Base-by-base conservation (phyloP, 2,329 filamentous ascomycete species). In the Calonectria henricotiae region DNA sequence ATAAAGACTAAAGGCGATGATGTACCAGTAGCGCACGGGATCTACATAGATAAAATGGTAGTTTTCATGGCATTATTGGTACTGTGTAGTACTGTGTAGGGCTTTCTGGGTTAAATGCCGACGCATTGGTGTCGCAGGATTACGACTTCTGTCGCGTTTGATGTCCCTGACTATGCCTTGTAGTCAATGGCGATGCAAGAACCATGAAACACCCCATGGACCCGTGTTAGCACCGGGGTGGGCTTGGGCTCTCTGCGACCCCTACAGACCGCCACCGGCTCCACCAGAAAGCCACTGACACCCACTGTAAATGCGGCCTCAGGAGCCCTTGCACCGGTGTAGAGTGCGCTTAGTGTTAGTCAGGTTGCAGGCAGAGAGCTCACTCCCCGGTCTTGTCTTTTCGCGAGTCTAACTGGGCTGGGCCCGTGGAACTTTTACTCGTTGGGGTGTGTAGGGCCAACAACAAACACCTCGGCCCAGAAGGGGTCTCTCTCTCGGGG, bases 251-350 rank as follows among this genome's bases (percentile, higher is more conserved):
- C 55, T 20, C 39, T 9, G 55, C 37, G 55, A 43, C 62, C 62
- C 47, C 51, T 60, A 58, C 54, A 20, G 25, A 15, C 49, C 15
- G 63, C 63, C 63, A 60, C 64, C 5, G 41, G 32, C 20, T 43
- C 64, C 54, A 62, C 54, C 6, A 61, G 23, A 41, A 5, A 61
- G 54, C 64, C 64, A 25, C 64, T n/a, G 27, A 37, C 35, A 49
- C 35, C 32, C 43, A 54, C 54, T 64, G 46, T 32, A 54, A 37
- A 30, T 39, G 51, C 20, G 51, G 32, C 51, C 51, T 37, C 46
- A 43, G 37, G 62, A 64, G 39, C 62, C 35, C 35, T 46, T 64
- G 47, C 44, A 11, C 43, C 12, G 25, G 43, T 11, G 15, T n/a
- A 30, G 46, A 49, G 46, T 6, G 46, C 46, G 27, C 6, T 13